Conservation (phyloP, 1,139 yeast species). For the Yamadazyma diospyri region DNA sequence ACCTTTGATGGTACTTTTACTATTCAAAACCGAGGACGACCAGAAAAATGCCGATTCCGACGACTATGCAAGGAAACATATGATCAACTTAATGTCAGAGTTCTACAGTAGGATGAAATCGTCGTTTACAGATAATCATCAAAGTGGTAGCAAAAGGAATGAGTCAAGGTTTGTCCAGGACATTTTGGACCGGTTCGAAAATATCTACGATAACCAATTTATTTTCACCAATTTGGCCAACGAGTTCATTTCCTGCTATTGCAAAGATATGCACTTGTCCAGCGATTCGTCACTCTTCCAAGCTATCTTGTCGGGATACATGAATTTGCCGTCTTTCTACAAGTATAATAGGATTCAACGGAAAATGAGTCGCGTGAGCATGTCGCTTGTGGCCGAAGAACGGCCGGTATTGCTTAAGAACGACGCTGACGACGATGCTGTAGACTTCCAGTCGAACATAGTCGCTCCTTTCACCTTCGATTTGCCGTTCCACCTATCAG, state of each 20-base stretch:
- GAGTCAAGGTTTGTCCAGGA: slow-evolving; percentile 39
- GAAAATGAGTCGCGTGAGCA: slow-evolving; percentile 22
- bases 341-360: slow-evolving; percentile 55
- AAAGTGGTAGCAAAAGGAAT: slow-evolving; percentile 16
- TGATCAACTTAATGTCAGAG: slow-evolving; percentile 20
- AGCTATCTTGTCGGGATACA: slow-evolving; percentile 64
- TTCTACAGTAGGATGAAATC: slow-evolving; percentile 25
- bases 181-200: slow-evolving; percentile 34
- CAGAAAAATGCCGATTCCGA: slow-evolving; percentile 13
- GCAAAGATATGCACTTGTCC: slow-evolving; percentile 59
- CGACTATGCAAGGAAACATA: slow-evolving; percentile 18
- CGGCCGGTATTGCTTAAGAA: slow-evolving; percentile 2
- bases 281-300: slow-evolving; percentile 71
- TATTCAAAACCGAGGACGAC: slow-evolving; percentile 24
- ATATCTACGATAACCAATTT: slow-evolving; percentile 29
- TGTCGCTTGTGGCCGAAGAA: slow-evolving; percentile 39
- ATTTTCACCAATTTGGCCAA: slow-evolving; percentile 38
- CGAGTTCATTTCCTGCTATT: slow-evolving; percentile 64
- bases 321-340: slow-evolving; percentile 69
- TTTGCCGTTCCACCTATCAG: slow-evolving; percentile 44
- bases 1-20: slow-evolving; percentile 49
- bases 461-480: slow-evolving; percentile 27
- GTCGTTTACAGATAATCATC: slow-evolving; percentile 18
- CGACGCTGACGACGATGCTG: neutral
- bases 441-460: neutral